Base-by-base conservation (phyloP, 208 protist genomes). In the Acanthamoeba healyi region DNA sequence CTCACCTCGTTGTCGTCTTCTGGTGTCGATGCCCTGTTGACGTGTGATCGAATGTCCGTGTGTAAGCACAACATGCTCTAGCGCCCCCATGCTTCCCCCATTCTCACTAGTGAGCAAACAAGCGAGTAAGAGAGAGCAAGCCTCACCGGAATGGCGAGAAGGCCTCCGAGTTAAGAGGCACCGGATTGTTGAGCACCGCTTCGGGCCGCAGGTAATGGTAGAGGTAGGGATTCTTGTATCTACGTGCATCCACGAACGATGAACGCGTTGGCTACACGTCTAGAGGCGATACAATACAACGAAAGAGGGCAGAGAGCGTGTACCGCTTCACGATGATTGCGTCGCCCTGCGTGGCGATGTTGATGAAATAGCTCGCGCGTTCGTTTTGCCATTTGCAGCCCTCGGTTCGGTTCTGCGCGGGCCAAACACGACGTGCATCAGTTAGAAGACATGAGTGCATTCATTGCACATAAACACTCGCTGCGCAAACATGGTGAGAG, bases 211-310 rank as follows among this genome's bases (percentile, higher is more conserved):
- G 49, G 34, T 91, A 49, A 26, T 91, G 58, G 34, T 91, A 91
- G n/a, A 91, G 38, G 65, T 91, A 70, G 38, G 36, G 29, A 40
- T 91, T 91, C 54, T 91, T 91, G 34, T 86, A 86, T 54, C 77
- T 86, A n/a, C 54, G 44, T 49, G 44, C 12, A 12, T 49, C 7
- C n/a, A 49, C 44, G 44, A 49, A 49, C 12, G 12, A 12, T 4
- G 12, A 49, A 49, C 44, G 44, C 44, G 44, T 15, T 4, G 44
- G 4, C 44, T 49, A 12, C 4, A 15, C 7, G 44, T 12, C 44
- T 15, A 49, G 44, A 49, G 44, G 44, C 7, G 44, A 49, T n/a
- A n/a, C n/a, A n/a, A n/a, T n/a, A n/a, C n/a, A n/a, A n/a, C n/a
- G 44, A 12, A 49, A 49, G 40, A 79, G 22, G 10, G 77, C 3